Percentiles rank a stretch among this genome's conserved stretches.
Conservation (phyloP, 139 green algal species). For the Auxenochlorella pyrenoidosa region DNA sequence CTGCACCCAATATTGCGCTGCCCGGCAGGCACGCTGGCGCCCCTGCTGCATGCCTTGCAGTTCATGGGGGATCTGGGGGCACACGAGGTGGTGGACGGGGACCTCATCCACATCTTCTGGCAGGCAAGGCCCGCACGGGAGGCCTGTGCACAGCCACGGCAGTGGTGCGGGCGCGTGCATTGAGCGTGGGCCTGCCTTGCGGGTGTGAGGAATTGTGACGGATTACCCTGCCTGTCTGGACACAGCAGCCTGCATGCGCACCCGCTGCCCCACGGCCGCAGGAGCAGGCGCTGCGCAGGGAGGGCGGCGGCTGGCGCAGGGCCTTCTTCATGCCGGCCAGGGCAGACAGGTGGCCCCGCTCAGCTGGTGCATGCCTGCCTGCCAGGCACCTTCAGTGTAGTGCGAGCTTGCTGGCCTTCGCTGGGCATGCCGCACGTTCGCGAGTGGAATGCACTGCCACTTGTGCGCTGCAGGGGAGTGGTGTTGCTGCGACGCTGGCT, state of each 20-base stretch:
- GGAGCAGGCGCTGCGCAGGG: conserved; percentile 10
- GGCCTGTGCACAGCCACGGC: neutral
- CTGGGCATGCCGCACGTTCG: neutral
- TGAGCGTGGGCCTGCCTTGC: neutral
- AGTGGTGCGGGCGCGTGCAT: too few species aligned
- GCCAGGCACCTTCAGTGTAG: neutral
- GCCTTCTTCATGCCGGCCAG: conserved; percentile 41
- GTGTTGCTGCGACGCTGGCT: conserved; percentile 47
- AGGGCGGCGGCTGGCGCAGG: conserved; percentile 31
- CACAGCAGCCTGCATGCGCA: too few species aligned
- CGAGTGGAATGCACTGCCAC: too few species aligned
- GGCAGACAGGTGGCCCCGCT: conserved; percentile 30
- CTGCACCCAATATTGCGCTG: neutral
- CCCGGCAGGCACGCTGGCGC: conserved; percentile 4
- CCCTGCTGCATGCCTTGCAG: conserved; percentile 25
- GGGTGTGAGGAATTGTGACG: too few species aligned
- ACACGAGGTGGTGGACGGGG: conserved; percentile 52
- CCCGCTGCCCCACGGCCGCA: too few species aligned
- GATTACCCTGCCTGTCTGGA: too few species aligned
- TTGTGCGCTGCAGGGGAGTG: conserved; percentile 22
- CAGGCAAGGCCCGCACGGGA: neutral
- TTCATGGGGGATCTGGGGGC: conserved; percentile 19
- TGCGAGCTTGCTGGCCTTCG: too few species aligned
- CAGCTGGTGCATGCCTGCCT: neutral
- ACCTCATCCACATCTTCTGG: conserved; percentile 30